Conservation (phyloP, 176 grass and related monocot genomes). For the Raddia guianensis region DNA sequence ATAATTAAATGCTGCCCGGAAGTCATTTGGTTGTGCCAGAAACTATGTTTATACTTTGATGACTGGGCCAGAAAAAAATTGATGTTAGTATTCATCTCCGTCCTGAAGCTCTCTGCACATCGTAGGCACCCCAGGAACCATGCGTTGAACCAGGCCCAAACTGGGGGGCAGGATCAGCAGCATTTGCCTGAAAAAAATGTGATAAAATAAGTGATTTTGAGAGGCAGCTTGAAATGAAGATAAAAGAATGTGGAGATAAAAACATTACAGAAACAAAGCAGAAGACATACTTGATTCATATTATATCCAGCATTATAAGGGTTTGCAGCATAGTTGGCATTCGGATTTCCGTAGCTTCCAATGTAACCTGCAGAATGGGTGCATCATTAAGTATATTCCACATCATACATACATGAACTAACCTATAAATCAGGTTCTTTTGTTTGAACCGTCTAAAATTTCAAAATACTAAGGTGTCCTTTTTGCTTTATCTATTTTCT, state of each 20-base stretch:
- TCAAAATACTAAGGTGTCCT: not conserved
- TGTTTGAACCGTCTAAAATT: not conserved
- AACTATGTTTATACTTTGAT: slow-evolving; percentile 20
- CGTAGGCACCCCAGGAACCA: slow-evolving; percentile 51
- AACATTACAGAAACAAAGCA: slow-evolving; percentile 3
- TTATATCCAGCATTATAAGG: slow-evolving; percentile 57
- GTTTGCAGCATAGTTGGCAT: slow-evolving; percentile 53
- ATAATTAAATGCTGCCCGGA: slow-evolving; percentile 20
- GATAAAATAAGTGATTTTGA: slow-evolving; percentile 31
- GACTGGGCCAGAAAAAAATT: not conserved
- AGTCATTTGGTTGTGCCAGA: slow-evolving; percentile 25
- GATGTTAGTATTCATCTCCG: slow-evolving; percentile 42
- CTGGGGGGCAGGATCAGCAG: slow-evolving; percentile 52
- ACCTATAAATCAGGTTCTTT: not conserved
- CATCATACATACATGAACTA: slow-evolving; percentile 14
- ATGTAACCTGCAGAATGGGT: slow-evolving; percentile 42
- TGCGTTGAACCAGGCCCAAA: slow-evolving; percentile 50
- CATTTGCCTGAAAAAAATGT: slow-evolving; percentile 39
- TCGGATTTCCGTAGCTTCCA: slow-evolving; percentile 68
- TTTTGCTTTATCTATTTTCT: too few relatives aligned
- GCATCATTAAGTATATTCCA: slow-evolving; percentile 9
- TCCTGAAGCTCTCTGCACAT: slow-evolving; percentile 60
- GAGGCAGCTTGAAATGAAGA: slow-evolving; percentile 11
- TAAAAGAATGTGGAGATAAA: slow-evolving; percentile 13
- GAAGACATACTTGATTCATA: slow-evolving; percentile 67